Base-by-base conservation (phyloP, 805 yeast species). In the Cyberlindnera mrakii region DNA sequence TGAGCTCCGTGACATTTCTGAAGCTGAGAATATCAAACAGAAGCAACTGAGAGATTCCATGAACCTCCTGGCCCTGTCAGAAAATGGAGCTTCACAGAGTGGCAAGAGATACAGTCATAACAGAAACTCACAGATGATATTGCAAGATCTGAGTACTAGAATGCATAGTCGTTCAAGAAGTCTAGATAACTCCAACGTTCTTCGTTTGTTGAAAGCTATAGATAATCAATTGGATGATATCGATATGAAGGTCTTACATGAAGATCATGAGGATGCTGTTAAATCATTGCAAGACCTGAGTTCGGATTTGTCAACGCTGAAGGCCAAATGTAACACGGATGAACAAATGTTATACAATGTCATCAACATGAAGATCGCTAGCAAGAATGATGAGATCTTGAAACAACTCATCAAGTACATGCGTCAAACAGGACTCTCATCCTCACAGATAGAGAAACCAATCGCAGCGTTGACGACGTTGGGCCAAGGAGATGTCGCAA, bases 191-290 rank as follows among this genome's bases (percentile, higher is more conserved):
- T 64, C 59, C 57, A 66, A 54, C 41, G 42, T 67, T 14, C 65
- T 77, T 48, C 67, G 70, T 42, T 74, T 65, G 16, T 64, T 82
- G 43, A 74, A 75, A 43, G 63, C 64, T 27, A 65, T 80, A 13
- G 89, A 82, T 52, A 83, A 80, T 41, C 62, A 68, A 29, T 66
- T 85, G 15, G 88, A 84, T 54, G 87, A 82, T 43, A 70, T 83
- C 34, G 93, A 85, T 57, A 77, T 82, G 13, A 70, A 70, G 42
- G 68, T 84, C 20, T 82, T 86, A 10, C 81, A 83, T 52, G 73
- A 76, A 41, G 70, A 73, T 43, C 82, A 72, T 60, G 54, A 65
- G 36, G 65, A 60, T 15, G 71, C 78, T 0, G 71, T 71, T 3
- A 66, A 60, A 4, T 46, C 48, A 13, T 42, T 66, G 30, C 34